Percentiles rank a stretch among this genome's conserved stretches.
Evolutionary conservation across 1,284 basidiomycete genomes (phyloP).

Genomic region (Mycosarcoma mackinlayi): DNA sequence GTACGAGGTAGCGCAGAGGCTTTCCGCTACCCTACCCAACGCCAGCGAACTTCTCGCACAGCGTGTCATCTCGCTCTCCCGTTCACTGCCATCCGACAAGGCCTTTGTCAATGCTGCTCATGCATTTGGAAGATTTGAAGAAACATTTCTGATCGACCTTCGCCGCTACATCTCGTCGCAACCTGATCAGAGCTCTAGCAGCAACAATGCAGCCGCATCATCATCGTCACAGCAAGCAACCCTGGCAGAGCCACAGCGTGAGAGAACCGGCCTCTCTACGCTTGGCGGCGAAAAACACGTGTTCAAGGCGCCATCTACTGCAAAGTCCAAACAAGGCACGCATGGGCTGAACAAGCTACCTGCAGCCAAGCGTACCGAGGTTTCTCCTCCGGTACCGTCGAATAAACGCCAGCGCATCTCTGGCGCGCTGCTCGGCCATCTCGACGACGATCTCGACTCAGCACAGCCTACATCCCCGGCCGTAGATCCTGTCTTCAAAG

Average conservation of each 20-base stretch:
- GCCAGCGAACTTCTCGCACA: conserved; percentile 60
- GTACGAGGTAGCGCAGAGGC: conserved; percentile 38
- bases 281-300: conserved; percentile 60
- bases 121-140: conserved; percentile 86
- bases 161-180: conserved; percentile 42
- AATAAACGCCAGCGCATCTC: conserved; percentile 37
- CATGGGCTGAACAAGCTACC: conserved; percentile 83
- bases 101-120: conserved; percentile 74
- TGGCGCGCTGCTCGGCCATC: conserved; percentile 22
- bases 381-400: conserved; percentile 70
- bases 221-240: conserved; percentile 28
- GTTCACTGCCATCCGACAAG: conserved; percentile 46
- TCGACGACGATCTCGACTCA: conserved; percentile 23
- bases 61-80: conserved; percentile 56
- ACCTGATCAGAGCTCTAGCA: conserved; percentile 10
- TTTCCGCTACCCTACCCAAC: conserved; percentile 30
- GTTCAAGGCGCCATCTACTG: conserved; percentile 70
- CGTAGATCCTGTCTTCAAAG: conserved; percentile 34
- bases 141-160: conserved; percentile 74
- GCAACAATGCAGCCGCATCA: conserved; percentile 20
- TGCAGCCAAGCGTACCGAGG: conserved; percentile 77
- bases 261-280: conserved; percentile 36
- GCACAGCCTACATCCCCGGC: neutral
- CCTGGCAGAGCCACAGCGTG: conserved; percentile 12
- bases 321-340: conserved; percentile 76